phyloP scores from a whole-genome alignment of 441 rosid genomes.

The Populus hybrid region DNA sequence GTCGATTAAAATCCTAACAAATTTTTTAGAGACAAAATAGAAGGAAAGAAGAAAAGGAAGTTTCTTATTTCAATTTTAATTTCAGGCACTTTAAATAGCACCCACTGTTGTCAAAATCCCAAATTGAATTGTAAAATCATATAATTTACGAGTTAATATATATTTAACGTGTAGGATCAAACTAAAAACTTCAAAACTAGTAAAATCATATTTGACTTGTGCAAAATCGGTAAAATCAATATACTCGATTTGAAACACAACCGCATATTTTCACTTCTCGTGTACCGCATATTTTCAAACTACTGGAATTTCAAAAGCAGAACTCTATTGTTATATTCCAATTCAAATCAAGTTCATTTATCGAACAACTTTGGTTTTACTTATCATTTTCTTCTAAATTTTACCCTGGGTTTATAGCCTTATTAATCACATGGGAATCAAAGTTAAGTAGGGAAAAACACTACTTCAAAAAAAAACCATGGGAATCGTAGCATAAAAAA shows the following conservation, averaged over 20 bases:
- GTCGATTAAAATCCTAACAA: no score
- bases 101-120: rapidly evolving
- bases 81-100: no score
- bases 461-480: not conserved
- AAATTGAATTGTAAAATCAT: no score
- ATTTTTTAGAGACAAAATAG: no score
- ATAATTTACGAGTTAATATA: no score
- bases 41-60: no score
- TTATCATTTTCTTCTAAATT: not conserved
- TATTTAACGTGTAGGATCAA: no score
- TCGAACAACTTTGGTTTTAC: not conserved
- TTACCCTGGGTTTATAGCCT: not conserved
- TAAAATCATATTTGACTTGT: no score
- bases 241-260: no score
- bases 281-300: not conserved
- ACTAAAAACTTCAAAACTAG: no score
- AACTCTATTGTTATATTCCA: not conserved
- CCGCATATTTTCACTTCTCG: not conserved
- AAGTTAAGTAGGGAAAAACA: not conserved
- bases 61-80: no score
- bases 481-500: not conserved
- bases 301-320: not conserved
- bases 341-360: not conserved
- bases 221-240: no score
- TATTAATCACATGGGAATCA: not conserved